A percentile compares a stretch with the other conserved stretches of the same genome.
Evolutionary conservation across 257 asterid species (phyloP).

Genomic region (Salvia hispanica): DNA sequence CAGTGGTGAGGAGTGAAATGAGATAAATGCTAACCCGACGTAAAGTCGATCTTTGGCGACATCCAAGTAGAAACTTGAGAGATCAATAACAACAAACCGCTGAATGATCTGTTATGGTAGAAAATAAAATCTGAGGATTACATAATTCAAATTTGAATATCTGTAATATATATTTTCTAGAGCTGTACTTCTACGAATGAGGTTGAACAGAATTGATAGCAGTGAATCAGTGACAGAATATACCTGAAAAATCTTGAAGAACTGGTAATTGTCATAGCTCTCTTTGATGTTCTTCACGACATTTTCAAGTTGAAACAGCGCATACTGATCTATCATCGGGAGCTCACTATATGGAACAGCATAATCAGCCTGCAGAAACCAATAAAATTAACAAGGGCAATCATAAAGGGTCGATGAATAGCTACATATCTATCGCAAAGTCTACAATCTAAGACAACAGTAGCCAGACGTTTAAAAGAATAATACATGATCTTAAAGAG

Average conservation of each 20-base stretch:
- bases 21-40: conserved; percentile 69
- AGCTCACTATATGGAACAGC: conserved; percentile 76
- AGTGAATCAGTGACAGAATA: background rate
- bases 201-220: background rate
- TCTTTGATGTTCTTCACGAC: conserved; percentile 74
- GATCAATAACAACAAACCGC: conserved; percentile 89
- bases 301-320: conserved; percentile 80
- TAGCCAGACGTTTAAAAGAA: background rate
- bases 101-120: conserved; percentile 69
- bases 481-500: conserved; percentile 21
- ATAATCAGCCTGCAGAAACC: conserved; percentile 59
- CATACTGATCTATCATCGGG: conserved; percentile 87
- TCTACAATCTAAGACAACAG: background rate
- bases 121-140: conserved; percentile 9
- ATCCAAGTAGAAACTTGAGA: conserved; percentile 93
- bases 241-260: conserved; percentile 96
- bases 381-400: background rate
- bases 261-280: conserved; percentile 87
- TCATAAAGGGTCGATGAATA: background rate
- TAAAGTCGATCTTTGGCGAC: conserved; percentile 96
- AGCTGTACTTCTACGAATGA: background rate
- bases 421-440: conserved; percentile 4
- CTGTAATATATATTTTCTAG: background rate
- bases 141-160: background rate
- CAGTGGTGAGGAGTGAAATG: background rate